phyloP scores from a whole-genome alignment of 495 filamentous ascomycete genomes.

The Xylaria curta region DNA sequence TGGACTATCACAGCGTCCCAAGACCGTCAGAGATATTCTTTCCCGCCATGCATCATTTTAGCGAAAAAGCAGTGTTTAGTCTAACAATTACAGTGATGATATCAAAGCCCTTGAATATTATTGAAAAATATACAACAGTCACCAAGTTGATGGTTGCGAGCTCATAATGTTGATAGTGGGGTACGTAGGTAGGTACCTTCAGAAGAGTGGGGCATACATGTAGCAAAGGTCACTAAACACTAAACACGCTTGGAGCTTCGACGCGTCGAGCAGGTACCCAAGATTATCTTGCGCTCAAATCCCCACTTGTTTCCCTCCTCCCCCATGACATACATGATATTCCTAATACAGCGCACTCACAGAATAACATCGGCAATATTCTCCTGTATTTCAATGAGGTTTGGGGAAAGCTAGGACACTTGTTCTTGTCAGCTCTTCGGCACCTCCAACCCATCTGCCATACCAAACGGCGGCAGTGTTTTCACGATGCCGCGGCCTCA shows the following conservation, averaged over 20 bases:
- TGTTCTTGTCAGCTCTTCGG: not conserved
- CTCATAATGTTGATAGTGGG: too few relatives aligned
- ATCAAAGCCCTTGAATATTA: too few relatives aligned
- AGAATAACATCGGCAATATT: not conserved
- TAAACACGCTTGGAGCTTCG: conserved; percentile 23
- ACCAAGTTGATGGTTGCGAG: too few relatives aligned
- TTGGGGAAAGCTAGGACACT: not conserved
- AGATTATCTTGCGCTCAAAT: conserved; percentile 6
- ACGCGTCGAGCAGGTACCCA: conserved; percentile 18
- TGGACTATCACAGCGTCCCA: too few relatives aligned
- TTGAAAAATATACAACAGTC: too few relatives aligned
- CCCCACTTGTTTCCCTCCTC: conserved; percentile 22
- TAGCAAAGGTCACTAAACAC: conserved; percentile 22
- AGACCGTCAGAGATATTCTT: too few relatives aligned
- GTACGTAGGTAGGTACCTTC: not conserved
- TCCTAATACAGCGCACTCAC: conserved; percentile 10
- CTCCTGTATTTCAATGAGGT: not conserved
- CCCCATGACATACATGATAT: not conserved
- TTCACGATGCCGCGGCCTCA: conserved; percentile 52
- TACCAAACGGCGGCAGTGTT: not conserved
- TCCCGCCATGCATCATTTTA: too few relatives aligned
- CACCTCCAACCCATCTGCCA: not conserved
- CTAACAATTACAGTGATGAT: too few relatives aligned
- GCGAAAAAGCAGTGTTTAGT: too few relatives aligned
- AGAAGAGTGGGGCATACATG: conserved; percentile 28